Evolutionary conservation across 139 green algal genomes (phyloP), one percentile per base, ranked within the genome.

Genomic region (Astrephomene gubernaculifera): DNA sequence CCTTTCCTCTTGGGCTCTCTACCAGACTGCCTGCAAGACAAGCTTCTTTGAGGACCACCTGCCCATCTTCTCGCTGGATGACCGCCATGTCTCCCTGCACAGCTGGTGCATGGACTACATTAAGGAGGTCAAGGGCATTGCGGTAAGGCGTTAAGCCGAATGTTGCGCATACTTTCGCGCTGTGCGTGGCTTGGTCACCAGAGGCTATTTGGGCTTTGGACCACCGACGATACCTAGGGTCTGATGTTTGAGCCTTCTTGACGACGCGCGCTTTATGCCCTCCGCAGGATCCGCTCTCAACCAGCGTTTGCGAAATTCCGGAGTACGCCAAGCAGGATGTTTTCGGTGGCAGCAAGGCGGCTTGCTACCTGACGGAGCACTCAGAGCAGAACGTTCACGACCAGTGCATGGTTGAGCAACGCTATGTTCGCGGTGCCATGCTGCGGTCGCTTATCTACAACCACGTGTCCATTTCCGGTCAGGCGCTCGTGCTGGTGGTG

Each of bases 401-500:
- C 0, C 94, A 97, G 91, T 97, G 94, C 88, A 73, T 92, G 33
- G 75, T 87, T 21, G 94, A 97, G 93, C 94, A 96, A 87, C 86
- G 71, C 9, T 97, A 93, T 41, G 88, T 96, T 33, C 90, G 94
- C 43, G 92, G 91, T 41, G 91, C 94, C 64, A 96, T 96, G 91
- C 89, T 91, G 19, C 89, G 94, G 63, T 84, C 91, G 35, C 85
- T 96, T 27, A 79, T 97, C 31, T 97, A 97, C 84, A 83, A 79
- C 60, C 93, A 96, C 78, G 92, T 94, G 24, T 96, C 93, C 29
- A 81, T 96, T 31, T 93, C 86, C 41, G 95, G 95, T 29, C 94
- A 97, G 90, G 93, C 92, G 8, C 82, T 97, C 6, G 94, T 97
- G 67, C 96, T 97, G 85, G 94, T 97, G 17, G 93, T 96, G 33